These are phyloP conservation scores for Spizellomyces sp. DNA, from an alignment of 192 early-diverging fungal genomes.

Conservation along the genomic window DNA sequence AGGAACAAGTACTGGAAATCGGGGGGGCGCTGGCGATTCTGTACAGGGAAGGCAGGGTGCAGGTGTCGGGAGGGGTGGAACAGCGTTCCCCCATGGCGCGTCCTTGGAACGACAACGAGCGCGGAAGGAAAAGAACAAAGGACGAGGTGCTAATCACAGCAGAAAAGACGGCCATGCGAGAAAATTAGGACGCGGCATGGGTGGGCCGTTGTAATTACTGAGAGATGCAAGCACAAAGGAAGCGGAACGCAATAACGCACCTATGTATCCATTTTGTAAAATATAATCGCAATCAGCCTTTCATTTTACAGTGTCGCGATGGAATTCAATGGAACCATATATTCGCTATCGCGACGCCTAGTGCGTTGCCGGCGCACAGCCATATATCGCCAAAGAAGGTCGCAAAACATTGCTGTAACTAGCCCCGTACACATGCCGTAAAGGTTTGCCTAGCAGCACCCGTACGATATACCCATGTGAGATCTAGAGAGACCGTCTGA, in stretches of 20 bases:
- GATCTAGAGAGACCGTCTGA: too few species aligned
- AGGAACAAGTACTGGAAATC: slow-evolving; percentile 7
- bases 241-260: not conserved
- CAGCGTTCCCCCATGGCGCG: slow-evolving; percentile 49
- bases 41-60: not conserved
- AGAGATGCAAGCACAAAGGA: not conserved
- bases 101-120: not conserved
- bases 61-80: slow-evolving; percentile 25
- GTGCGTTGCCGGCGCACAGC: too few species aligned
- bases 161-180: slow-evolving; percentile 73
- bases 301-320: not conserved
- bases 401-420: too few species aligned
- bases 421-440: too few species aligned
- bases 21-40: not conserved
- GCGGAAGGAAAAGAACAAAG: slow-evolving; percentile 47
- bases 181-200: slow-evolving; percentile 58
- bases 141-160: slow-evolving; percentile 71
- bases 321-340: not conserved
- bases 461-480: too few species aligned
- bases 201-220: slow-evolving; percentile 12
- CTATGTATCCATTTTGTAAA: not conserved
- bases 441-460: too few species aligned
- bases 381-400: too few species aligned
- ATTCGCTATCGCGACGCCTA: too few species aligned
- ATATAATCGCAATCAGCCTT: too few species aligned